A percentile compares a stretch with the other conserved stretches of the same genome.
Evolutionary conservation across 768 basidiomycete genomes (phyloP).

Genomic region (Phanerodontia chrysosporium): DNA sequence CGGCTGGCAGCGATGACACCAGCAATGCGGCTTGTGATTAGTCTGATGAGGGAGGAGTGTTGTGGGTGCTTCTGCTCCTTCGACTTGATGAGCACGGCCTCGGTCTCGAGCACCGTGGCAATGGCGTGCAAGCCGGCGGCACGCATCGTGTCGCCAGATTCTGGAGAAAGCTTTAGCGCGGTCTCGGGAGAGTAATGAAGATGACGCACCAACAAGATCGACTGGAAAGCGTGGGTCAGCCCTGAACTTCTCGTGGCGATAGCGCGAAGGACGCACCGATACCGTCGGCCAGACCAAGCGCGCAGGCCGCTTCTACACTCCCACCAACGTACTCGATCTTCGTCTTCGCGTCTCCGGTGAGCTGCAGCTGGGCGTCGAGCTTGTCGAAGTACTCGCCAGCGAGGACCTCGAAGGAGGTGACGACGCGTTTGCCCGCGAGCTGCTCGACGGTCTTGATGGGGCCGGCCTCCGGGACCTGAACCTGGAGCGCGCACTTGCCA

Average conservation of each 20-base stretch:
- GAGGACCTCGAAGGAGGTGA: constrained; percentile 93
- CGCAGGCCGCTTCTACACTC: constrained; percentile 96
- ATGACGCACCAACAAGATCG: constrained; percentile 82
- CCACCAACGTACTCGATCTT: constrained; percentile 95
- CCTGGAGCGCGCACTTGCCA: constrained; percentile 84
- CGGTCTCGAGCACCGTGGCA: constrained; percentile 77
- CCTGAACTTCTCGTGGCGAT: background rate
- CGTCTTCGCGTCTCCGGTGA: constrained; percentile 59
- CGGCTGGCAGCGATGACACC: constrained; percentile 86
- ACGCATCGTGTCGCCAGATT: constrained; percentile 99
- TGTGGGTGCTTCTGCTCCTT: constrained; percentile 57
- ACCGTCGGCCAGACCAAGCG: constrained; percentile 93
- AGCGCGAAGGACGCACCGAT: constrained; percentile 55
- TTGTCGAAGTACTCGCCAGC: constrained; percentile 71
- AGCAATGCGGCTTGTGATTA: constrained; percentile 83
- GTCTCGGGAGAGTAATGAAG: background rate
- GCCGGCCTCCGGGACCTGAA: constrained; percentile 84
- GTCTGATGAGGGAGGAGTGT: constrained; percentile 62
- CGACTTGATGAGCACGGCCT: constrained; percentile 92
- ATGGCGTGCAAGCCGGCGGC: constrained; percentile 95
- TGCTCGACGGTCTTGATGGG: constrained; percentile 68
- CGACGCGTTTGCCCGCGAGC: constrained; percentile 87
- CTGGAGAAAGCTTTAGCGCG: constrained; percentile 48
- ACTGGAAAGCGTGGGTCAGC: constrained; percentile 41
- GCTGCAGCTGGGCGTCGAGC: constrained; percentile 51